Base-by-base conservation (phyloP, 805 yeast species). In the Nakazawaea anatomiae region DNA sequence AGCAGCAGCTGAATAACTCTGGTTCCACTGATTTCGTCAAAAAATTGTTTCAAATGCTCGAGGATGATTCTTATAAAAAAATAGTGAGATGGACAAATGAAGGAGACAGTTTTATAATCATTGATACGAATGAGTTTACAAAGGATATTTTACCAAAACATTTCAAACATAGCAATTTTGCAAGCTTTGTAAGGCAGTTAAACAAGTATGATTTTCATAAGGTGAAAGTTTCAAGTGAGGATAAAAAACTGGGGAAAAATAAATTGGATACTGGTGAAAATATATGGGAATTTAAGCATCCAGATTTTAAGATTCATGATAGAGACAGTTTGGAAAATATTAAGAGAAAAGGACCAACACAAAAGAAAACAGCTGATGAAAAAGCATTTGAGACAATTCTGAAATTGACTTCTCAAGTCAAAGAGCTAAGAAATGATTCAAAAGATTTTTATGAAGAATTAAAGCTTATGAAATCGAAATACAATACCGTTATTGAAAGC, bases 151-250 rank as follows among this genome's bases (percentile, higher is more conserved):
- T 94, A 46, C 98, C 98, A 12, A 80, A 83, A 47, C 96, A 92
- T 68, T 94, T 94, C 73, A 92, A 91, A 61, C 99, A 94, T 68
- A 81, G 89, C 52, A 94, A 94, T 70, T 94, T 92, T 70, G 92
- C 98, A 38, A 82, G 91, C 58, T 92, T 92, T 71, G 98, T 92
- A 25, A 79, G 99, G 44, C 99, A 94, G 65, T 74, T 94, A 60
- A 94, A 94, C 75, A 94, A 94, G 68, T 94, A 94, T 64, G 99
- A 92, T 68, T 94, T 94, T 73, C 99, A 94, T 73, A 94, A 94
- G 70, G 96, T 94, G 43, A 88, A 92, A 63, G 74, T 81, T 44
- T 72, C 87, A 40, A 79, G 74, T 52, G 90, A 83, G 57, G 87
- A 80, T 54, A 77, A 76, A 58, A 63, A 61, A 53, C 31, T 46